Percentiles rank a stretch among this genome's conserved stretches.
These are phyloP conservation scores for Beauveria australis DNA, from an alignment of 2,329 filamentous ascomycete genomes.

Conservation along the genomic window DNA sequence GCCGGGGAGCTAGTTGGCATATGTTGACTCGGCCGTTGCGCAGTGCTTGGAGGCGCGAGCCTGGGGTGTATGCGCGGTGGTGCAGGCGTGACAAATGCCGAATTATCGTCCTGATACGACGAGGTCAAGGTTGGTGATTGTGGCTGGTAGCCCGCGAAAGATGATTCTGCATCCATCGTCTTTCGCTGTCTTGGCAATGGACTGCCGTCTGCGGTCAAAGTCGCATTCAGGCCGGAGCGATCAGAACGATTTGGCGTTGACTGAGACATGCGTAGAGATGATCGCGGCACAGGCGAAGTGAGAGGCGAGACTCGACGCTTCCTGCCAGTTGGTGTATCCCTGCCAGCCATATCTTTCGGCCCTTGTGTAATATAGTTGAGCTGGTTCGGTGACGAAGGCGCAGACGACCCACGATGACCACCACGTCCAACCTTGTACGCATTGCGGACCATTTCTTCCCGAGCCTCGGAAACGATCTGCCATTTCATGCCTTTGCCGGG, in stretches of 20 bases:
- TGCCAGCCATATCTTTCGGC: slow-evolving; percentile 45
- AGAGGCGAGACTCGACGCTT: slow-evolving; percentile 50
- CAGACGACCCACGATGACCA: slow-evolving; percentile 59
- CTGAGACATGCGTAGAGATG: slow-evolving; percentile 41
- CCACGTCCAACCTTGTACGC: slow-evolving; percentile 53
- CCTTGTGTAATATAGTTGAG: slow-evolving; percentile 54
- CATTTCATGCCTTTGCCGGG: slow-evolving; percentile 99
- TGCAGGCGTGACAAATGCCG: slow-evolving; percentile 62
- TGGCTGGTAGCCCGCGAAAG: slow-evolving; percentile 42
- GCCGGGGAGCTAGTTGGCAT: slow-evolving; percentile 81
- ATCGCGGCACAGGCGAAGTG: slow-evolving; percentile 47
- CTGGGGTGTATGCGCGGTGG: slow-evolving; percentile 65
- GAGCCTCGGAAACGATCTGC: slow-evolving; percentile 78
- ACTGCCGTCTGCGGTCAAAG: slow-evolving; percentile 48
- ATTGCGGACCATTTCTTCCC: slow-evolving; percentile 81
- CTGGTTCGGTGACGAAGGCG: slow-evolving; percentile 58
- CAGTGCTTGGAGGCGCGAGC: slow-evolving; percentile 71
- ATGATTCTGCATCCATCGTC: slow-evolving; percentile 34
- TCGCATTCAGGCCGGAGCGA: slow-evolving; percentile 29
- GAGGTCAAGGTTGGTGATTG: slow-evolving; percentile 55
- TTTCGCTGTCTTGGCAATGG: slow-evolving; percentile 52
- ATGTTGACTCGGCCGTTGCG: slow-evolving; percentile 73
- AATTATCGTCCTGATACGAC: slow-evolving; percentile 52
- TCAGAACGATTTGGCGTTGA: slow-evolving; percentile 49
- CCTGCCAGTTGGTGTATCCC: slow-evolving; percentile 42